phyloP scores from a whole-genome alignment of 192 early-diverging fungal species.

The Lunasporangiospora selenospora region DNA sequence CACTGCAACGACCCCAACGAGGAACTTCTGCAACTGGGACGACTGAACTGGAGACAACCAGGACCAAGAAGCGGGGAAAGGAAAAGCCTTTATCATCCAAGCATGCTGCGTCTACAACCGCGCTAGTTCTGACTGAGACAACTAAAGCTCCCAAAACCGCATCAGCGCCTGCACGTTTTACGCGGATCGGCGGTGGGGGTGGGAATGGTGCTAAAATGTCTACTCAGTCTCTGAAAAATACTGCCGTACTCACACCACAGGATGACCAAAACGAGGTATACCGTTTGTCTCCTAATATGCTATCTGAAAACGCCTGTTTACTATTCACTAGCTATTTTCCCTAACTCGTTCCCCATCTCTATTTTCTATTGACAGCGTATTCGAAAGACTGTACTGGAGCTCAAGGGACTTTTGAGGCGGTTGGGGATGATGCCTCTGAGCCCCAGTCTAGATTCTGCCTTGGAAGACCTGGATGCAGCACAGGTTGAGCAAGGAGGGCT shows the following conservation, averaged over 20 bases:
- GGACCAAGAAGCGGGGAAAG: background rate
- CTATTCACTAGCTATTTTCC: background rate
- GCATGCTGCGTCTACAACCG: background rate
- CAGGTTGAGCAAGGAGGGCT: conserved; percentile 21
- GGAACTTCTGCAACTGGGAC: too few relatives aligned
- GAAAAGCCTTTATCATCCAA: background rate
- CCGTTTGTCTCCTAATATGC: background rate
- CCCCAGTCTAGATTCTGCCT: conserved; percentile 7
- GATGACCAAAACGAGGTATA: conserved; percentile 6
- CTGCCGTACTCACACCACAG: conserved; percentile 23
- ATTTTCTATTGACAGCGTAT: background rate
- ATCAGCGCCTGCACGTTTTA: conserved; percentile 32
- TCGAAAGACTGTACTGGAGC: conserved; percentile 13
- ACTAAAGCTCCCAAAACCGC: background rate
- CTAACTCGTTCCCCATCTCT: background rate
- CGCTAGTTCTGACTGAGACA: background rate
- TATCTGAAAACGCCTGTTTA: too few relatives aligned
- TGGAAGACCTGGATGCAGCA: conserved; percentile 7
- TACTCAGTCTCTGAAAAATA: conserved; percentile 16
- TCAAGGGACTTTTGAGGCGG: conserved; percentile 11
- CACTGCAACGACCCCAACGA: conserved; percentile 1
- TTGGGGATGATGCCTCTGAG: conserved; percentile 23
- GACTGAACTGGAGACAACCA: background rate
- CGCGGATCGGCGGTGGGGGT: too few relatives aligned
- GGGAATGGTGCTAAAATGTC: conserved; percentile 26